A percentile compares a stretch with the other conserved stretches of the same genome.
Conservation (phyloP, 2,329 filamentous ascomycete species). For the Cercospora sesami region DNA sequence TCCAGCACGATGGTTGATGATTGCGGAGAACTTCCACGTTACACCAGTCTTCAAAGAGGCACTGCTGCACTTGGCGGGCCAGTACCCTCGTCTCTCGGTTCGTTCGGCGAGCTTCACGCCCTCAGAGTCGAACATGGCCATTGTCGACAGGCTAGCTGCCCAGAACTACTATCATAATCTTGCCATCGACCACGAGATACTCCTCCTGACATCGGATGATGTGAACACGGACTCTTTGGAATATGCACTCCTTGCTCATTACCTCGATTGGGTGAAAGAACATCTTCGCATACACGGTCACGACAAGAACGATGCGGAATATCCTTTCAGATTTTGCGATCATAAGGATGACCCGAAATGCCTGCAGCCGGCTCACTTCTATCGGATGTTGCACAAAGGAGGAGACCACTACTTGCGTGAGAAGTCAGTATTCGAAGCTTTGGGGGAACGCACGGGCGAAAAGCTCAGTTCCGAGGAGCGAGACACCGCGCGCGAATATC, state of each 20-base stretch:
- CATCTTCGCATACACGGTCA: conserved; percentile 6
- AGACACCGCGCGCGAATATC: not conserved
- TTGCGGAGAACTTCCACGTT: conserved; percentile 36
- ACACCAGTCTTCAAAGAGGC: conserved; percentile 40
- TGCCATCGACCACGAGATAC: conserved; percentile 1
- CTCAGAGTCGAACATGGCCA: conserved; percentile 18
- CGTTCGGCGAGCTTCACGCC: not conserved
- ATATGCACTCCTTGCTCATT: conserved; percentile 2
- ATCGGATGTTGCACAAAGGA: conserved; percentile 35
- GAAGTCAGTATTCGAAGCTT: not conserved
- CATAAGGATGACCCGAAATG: conserved; percentile 18
- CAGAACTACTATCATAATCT: conserved; percentile 10
- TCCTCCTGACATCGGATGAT: not conserved
- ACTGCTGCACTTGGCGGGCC: conserved; percentile 41
- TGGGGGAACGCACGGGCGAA: conserved; percentile 5
- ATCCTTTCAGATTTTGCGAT: conserved; percentile 13
- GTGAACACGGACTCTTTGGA: not conserved
- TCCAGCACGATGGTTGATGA: conserved; percentile 38
- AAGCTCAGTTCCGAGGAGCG: conserved; percentile 1
- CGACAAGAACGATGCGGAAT: conserved; percentile 12
- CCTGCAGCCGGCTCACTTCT: conserved; percentile 31
- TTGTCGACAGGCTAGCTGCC: conserved; percentile 17
- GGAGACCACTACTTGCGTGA: conserved; percentile 36
- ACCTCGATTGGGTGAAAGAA: conserved; percentile 7
- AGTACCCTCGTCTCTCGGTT: conserved; percentile 29